Evolutionary conservation across 441 rosid genomes (phyloP).

Genomic region (Erysimum cheiri): DNA sequence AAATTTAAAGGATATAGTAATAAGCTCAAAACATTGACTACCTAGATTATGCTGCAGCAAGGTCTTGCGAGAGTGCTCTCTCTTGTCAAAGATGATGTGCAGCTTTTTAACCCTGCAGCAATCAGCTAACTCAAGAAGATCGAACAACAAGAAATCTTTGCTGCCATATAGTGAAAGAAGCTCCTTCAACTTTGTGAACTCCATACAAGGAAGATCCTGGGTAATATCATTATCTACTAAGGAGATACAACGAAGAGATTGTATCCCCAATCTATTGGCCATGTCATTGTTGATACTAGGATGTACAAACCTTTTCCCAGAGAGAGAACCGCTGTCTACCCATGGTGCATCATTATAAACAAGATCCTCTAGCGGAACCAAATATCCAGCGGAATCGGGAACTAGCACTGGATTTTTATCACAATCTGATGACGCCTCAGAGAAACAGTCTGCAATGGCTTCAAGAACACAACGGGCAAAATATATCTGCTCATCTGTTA

Average conservation of each 20-base stretch:
- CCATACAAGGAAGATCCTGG: slow-evolving; percentile 97
- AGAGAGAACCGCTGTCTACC: slow-evolving; percentile 76
- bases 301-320: slow-evolving; percentile 85
- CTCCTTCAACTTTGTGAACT: slow-evolving; percentile 75
- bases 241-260: slow-evolving; percentile 87
- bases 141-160: slow-evolving; percentile 86
- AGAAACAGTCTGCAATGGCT: slow-evolving; percentile 80
- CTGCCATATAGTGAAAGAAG: slow-evolving; percentile 80
- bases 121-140: slow-evolving; percentile 98
- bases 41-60: slow-evolving; percentile 96
- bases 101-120: slow-evolving; percentile 89
- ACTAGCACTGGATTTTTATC: slow-evolving; percentile 63
- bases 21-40: slow-evolving; percentile 42
- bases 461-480: slow-evolving; percentile 90
- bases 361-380: slow-evolving; percentile 72
- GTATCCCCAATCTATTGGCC: slow-evolving; percentile 88
- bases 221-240: slow-evolving; percentile 85
- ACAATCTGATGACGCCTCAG: slow-evolving; percentile 61
- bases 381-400: slow-evolving; percentile 81
- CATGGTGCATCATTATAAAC: slow-evolving; percentile 99
- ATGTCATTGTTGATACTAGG: slow-evolving; percentile 83
- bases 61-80: slow-evolving; percentile 90
- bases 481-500: slow-evolving; percentile 76
- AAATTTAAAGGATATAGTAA: slow-evolving; percentile 14
- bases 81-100: slow-evolving; percentile 88